Evolutionary conservation across 805 yeast genomes (phyloP), one percentile per base, ranked within the genome.

Genomic region (Zygotorulaspora florentina): DNA sequence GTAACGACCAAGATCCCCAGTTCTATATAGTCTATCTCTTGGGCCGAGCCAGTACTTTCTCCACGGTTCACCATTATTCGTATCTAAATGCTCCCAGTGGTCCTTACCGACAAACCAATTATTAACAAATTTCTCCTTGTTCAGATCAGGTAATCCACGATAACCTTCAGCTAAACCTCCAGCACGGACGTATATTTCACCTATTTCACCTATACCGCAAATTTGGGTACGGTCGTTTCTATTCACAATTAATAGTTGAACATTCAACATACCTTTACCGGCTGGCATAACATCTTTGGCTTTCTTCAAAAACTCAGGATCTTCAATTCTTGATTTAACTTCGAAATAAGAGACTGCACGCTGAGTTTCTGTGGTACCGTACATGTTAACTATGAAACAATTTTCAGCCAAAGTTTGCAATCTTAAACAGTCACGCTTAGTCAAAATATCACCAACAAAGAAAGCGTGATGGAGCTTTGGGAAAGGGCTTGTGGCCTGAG

Each of bases 291-390:
- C 85, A 59, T 93, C 98, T 68, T 95, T 93, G 70, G 87, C 85
- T 40, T 83, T 76, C 61, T 81, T 83, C 63, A 93, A 74, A 66
- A 86, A 90, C 18, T 77, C 69, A 18, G 91, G 76, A 64, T 90
- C 89, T 36, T 74, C 62, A 17, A 75, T 63, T 54, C 87, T 75
- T 25, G 95, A 80, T 35, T 87, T 81, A 51, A 95, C 91, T 65
- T 88, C 95, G 69, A 80, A 95, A 69, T 79, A 93, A 0, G 98
- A 90, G 20, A 93, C 99, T 1, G 99, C 93, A 64, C 99, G 80
- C 73, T 95, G 99, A 12, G 99, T 93, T 68, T 93, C 99, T 9
- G 99, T 93, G 33, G 99, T 93, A 61, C 99, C 99, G 66, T 93
- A 93, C 99, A 93, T 93, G 70, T 93, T 93, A 55, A 93, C 95